Evolutionary conservation across 208 protist genomes (phyloP), one percentile per base, ranked within the genome.

Genomic region (Phytomonas sp.): DNA sequence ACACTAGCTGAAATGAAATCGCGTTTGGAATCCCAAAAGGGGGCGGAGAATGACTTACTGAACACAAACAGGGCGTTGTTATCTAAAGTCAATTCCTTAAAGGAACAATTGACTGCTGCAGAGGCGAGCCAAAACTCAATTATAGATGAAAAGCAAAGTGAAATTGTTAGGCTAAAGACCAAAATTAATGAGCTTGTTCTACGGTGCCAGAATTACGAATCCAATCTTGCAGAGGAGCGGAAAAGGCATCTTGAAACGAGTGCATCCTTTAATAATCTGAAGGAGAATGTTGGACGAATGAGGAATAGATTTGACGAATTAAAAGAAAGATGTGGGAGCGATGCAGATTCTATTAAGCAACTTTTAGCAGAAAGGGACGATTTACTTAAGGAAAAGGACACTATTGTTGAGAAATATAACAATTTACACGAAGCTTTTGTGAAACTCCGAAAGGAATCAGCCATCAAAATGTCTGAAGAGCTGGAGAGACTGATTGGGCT

Each of bases 401-500:
- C 81, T 34, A 85, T 95, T 68, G 81, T 91, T 2, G 83, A 89
- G 63, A 90, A 89, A 67, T 92, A 95, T 76, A 95, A 95, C 76
- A 73, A 77, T n/a, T 71, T 94, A 11, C 82, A 94, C 70, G 89
- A 91, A 66, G 70, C 84, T 6, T 88, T 92, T 32, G 79, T 82
- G 23, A 75, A 56, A 43, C 40, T 80, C 9, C 81, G 82, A 17
- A 84, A 82, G 53, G 85, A 92, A 32, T 72, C 75, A 40, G 68
- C 66, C 32, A 65, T 67, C 33, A 86, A 81, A 62, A 60, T 80
- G 33, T 63, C 76, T 2, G 80, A 88, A 7, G 85, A 92, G 62
- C 62, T 95, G 23, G 78, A 80, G 53, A 73, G 71, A 15, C 62
- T 92, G 3, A 76, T 89, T 68, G 82, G 87, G 36, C 73, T 95